phyloP scores from a whole-genome alignment of 257 asterid species.

The Nicotiana paniculata region DNA sequence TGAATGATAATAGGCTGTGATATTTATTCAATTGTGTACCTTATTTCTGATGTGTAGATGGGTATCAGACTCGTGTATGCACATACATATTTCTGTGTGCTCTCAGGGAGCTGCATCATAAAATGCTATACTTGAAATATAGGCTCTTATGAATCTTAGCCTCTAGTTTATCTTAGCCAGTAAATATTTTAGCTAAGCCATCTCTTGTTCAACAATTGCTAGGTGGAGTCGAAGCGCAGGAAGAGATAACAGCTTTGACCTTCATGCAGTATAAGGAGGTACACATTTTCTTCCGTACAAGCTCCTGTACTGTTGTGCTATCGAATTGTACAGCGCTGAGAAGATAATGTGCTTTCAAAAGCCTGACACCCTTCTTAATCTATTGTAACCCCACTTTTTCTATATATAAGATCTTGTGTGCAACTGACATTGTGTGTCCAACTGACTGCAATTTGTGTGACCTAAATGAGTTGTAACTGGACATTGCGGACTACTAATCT shows the following conservation, averaged over 20 bases:
- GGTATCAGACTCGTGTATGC: background rate
- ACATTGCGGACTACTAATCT: background rate
- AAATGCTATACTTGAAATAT: background rate
- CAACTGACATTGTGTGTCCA: background rate
- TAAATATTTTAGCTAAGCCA: background rate
- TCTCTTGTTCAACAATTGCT: conserved; percentile 1
- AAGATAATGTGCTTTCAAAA: conserved; percentile 23
- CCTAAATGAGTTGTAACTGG: background rate
- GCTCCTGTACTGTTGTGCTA: conserved; percentile 26
- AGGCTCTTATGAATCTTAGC: background rate
- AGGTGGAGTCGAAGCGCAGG: conserved; percentile 60
- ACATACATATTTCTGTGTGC: background rate
- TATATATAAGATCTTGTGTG: background rate
- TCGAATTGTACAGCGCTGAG: conserved; percentile 48
- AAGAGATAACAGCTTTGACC: conserved; percentile 35
- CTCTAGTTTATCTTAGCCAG: background rate
- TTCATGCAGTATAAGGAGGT: conserved; percentile 19
- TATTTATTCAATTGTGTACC: background rate
- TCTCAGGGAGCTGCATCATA: background rate
- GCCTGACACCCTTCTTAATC: background rate
- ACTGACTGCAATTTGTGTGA: background rate
- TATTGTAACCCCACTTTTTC: background rate
- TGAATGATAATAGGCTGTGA: background rate
- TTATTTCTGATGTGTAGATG: background rate
- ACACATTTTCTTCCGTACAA: conserved; percentile 27